A percentile compares a stretch with the other conserved stretches of the same genome.
Conservation (phyloP, 202 grass and related monocot genomes). For the Miscanthus sacchariflorus region DNA sequence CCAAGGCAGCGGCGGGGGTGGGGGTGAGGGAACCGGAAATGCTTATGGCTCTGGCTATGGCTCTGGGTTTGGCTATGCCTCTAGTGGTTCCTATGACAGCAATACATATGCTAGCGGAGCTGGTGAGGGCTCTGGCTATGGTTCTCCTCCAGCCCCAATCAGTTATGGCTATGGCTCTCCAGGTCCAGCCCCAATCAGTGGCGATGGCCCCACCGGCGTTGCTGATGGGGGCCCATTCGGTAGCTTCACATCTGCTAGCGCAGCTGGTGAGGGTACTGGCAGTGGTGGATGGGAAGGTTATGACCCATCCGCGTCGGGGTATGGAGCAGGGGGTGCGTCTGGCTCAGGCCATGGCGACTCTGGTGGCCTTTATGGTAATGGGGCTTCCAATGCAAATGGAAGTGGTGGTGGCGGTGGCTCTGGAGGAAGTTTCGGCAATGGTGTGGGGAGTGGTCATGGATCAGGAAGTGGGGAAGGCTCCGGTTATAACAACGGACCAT, state of each 20-base stretch:
- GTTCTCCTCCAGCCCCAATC: background rate
- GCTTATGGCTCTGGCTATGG: slow-evolving; percentile 11
- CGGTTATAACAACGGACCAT: background rate
- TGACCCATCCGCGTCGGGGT: background rate
- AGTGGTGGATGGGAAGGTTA: background rate
- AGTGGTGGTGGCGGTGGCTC: background rate
- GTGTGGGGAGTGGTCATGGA: background rate
- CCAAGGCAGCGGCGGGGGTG: background rate
- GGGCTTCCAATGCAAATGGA: slow-evolving; percentile 1
- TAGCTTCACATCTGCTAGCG: background rate
- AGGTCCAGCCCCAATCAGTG: background rate
- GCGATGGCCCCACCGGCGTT: background rate
- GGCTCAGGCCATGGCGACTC: slow-evolving; percentile 22
- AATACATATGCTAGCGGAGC: background rate
- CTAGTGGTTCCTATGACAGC: background rate
- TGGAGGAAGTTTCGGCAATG: background rate
- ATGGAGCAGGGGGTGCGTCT: background rate
- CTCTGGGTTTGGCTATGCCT: background rate
- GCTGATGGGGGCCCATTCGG: background rate
- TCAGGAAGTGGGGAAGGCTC: background rate
- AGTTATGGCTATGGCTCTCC: background rate
- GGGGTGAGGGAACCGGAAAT: background rate
- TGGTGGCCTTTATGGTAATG: background rate
- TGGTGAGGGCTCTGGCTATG: no score
- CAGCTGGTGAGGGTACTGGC: background rate